Evolutionary conservation across 2,329 filamentous ascomycete species (phyloP), one percentile per base, ranked within the genome.

Genomic region (Colletotrichum sidae): DNA sequence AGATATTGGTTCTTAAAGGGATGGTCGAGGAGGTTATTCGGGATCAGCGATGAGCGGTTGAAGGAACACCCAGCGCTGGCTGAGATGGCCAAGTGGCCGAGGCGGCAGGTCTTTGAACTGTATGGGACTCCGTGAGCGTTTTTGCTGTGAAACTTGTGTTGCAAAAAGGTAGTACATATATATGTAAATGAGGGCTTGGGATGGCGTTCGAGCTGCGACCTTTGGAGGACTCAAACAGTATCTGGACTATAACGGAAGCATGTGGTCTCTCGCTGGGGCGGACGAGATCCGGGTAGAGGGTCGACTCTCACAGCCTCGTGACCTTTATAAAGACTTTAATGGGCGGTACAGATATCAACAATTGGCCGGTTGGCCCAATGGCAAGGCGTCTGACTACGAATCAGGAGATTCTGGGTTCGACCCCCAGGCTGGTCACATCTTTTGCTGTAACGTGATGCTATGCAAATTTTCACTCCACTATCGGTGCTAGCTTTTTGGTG

Each of bases 321-420:
- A 1, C 25, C 25, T 1, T 25, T 25, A 25, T 25, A 4, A 4
- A 4, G 3, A 4, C 25, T 4, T 25, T 4, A 25, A 4, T 25
- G 25, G 25, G 1, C 25, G 1, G 3, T 1, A 0, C 4, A 25
- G 25, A 4, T 4, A 25, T 25, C 25, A 25, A 25, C 4, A 46
- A 42, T 3, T 10, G 62, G 62, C 62, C 62, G 62, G 62, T 65
- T 79, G 75, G 75, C 74, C 74, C 74, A 77, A 77, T 79, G 77
- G 72, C 77, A 80, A 78, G 77, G 76, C 77, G 77, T 79, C 76
- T 79, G 77, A 80, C 77, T 79, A 79, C 77, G 76, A 25, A 66
- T 66, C 63, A 66, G 63, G 63, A 66, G 63, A 66, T 66, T 66
- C 63, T 66, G 63, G 63, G 63, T 66, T 66, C 59, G 63, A 66